Evolutionary conservation across 2,329 filamentous ascomycete species (phyloP).

Genomic region (Diplocarpon rosae): DNA sequence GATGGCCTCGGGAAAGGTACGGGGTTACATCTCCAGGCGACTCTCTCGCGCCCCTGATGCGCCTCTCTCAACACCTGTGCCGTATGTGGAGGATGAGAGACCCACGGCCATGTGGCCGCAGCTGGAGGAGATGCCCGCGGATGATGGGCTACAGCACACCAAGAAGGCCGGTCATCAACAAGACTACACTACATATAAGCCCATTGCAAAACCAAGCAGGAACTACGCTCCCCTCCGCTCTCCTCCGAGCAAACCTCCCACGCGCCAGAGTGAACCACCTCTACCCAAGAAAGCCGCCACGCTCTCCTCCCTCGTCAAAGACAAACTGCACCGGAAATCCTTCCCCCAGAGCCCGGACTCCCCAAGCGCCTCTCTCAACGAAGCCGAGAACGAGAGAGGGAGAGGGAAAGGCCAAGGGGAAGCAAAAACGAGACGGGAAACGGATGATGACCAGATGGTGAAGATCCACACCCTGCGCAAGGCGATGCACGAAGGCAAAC

Average conservation of each 20-base stretch:
- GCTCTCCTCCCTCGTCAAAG: conserved; percentile 2
- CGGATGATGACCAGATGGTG: background rate
- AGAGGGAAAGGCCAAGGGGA: background rate
- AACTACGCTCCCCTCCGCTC: background rate
- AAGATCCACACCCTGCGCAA: conserved; percentile 1
- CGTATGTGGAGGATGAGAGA: background rate
- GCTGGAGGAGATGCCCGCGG: background rate
- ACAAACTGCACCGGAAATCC: background rate
- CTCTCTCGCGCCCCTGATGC: background rate
- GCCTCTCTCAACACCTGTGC: background rate
- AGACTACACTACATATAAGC: too few relatives aligned
- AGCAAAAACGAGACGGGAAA: background rate
- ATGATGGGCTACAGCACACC: too few relatives aligned
- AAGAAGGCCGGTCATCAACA: too few relatives aligned
- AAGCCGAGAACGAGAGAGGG: background rate
- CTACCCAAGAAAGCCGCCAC: background rate
- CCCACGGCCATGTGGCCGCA: background rate
- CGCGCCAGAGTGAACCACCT: background rate
- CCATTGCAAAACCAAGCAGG: background rate
- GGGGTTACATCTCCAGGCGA: conserved; percentile 1
- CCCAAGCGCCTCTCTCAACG: too few relatives aligned
- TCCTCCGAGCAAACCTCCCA: background rate
- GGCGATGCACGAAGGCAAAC: conserved; percentile 9
- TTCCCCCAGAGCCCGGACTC: too few relatives aligned
- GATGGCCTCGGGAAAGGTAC: background rate